Evolutionary conservation across 2,329 filamentous ascomycete genomes (phyloP).

Genomic region (Myriangium duriaei): DNA sequence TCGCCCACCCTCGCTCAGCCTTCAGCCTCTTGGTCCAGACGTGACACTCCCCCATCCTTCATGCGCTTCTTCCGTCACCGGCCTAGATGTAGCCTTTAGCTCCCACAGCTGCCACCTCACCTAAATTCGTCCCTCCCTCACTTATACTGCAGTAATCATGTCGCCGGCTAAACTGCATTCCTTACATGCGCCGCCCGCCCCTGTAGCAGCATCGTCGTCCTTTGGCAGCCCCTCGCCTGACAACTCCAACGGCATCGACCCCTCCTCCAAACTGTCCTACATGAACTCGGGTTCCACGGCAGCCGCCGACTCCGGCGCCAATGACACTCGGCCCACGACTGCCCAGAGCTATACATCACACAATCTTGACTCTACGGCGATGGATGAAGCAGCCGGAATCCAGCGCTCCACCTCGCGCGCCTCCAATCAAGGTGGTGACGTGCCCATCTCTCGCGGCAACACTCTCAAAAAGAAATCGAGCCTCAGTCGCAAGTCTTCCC

Average conservation of each 20-base stretch:
- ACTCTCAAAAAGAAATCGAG: slow-evolving; percentile 86
- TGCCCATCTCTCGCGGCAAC: slow-evolving; percentile 45
- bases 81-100: no score
- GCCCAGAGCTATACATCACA: slow-evolving; percentile 6
- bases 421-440: slow-evolving; percentile 29
- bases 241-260: background rate
- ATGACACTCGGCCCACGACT: slow-evolving; percentile 5
- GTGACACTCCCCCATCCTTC: no score
- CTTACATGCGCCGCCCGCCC: no score
- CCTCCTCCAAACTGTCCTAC: background rate
- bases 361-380: slow-evolving; percentile 1
- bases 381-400: slow-evolving; percentile 34
- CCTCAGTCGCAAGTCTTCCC: slow-evolving; percentile 57
- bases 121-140: no score
- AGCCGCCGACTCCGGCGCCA: background rate
- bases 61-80: no score
- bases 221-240: background rate
- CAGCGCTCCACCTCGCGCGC: slow-evolving; percentile 51
- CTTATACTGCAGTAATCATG: no score
- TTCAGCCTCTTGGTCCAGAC: no score
- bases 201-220: background rate
- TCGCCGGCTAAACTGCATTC: background rate
- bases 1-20: no score
- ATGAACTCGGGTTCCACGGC: slow-evolving; percentile 2
- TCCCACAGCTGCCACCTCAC: no score